Conservation (phyloP, 768 basidiomycete genomes). For the Stropharia rugosoannulata region DNA sequence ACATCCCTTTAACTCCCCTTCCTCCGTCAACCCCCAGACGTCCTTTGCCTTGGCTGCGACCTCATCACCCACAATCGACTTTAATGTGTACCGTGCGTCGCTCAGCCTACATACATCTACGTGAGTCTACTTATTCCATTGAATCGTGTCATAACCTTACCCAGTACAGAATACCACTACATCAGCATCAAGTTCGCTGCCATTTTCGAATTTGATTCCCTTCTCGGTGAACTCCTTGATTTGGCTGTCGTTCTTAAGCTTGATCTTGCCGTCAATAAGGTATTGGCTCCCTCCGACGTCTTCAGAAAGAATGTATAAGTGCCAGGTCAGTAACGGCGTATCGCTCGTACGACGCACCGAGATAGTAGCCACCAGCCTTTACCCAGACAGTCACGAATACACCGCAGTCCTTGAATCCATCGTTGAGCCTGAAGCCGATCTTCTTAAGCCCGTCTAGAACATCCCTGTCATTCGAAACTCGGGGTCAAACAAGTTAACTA, state of each 20-base stretch:
- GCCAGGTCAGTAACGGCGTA: not conserved
- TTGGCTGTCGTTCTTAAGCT: conserved; percentile 59
- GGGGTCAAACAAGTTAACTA: not conserved
- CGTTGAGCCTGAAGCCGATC: conserved; percentile 55
- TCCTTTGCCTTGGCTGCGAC: conserved; percentile 44
- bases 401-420: conserved; percentile 52
- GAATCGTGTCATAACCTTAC: conserved; percentile 22
- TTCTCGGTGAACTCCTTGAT: conserved; percentile 43
- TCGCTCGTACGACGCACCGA: conserved; percentile 37
- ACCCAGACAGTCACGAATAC: conserved; percentile 45
- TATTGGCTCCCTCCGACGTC: conserved; percentile 60
- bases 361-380: conserved; percentile 64
- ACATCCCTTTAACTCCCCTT: conserved; percentile 57
- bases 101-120: conserved; percentile 35
- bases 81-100: conserved; percentile 37
- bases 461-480: conserved; percentile 14
- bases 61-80: conserved; percentile 45
- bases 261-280: conserved; percentile 68
- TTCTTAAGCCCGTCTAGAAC: conserved; percentile 53
- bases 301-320: conserved; percentile 14
- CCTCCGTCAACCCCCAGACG: conserved; percentile 65
- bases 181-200: conserved; percentile 46
- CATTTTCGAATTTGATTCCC: conserved; percentile 50
- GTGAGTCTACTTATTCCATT: not conserved
- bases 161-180: conserved; percentile 63